Base-by-base conservation (phyloP, 2,329 filamentous ascomycete genomes). In the Xylariaceae sp. region DNA sequence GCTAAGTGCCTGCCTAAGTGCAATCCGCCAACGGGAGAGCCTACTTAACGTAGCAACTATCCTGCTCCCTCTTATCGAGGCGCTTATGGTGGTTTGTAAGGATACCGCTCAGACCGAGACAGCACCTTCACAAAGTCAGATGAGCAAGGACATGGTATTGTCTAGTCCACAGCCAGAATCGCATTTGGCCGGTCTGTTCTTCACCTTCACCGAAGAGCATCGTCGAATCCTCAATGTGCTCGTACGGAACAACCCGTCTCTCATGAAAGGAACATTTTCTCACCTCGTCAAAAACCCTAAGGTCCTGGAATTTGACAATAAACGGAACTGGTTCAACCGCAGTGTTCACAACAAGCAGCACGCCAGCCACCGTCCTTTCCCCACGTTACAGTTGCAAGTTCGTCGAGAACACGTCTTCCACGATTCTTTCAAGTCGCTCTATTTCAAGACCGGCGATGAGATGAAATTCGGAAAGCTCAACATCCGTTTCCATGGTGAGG, bases 391-490 rank as follows among this genome's bases (percentile, higher is more conserved):
- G 73, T 84, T 99, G 45, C 89, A 88, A 56, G 90, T 99, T 56
- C 90, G 96, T 56, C 90, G 95, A 69, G 91, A 97, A 56, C 90
- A 96, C 65, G 93, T 99, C 48, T 99, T 99, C 87, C 86, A 96
- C 63, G 95, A 99, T 74, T 99, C 95, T 0, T 99, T 96, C 86
- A 95, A 93, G 74, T 92, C 90, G n/a, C 83, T 99, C 44, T 97
- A 96, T 76, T 99, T 95, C 86, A 98, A 98, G 81, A 86, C 82
- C 40, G 91, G 91, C 21, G 92, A 97, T 61, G 96, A 99, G 77
- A 96, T 99, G 86, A 99, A 99, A 77, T 97, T 96, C 72, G 95
- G 96, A 67, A 99, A 99, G 76, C 85, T 99, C 61, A 99, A 93
- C 73, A 96, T 99, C 67, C 89, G 93, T 51, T 99, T 99, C 84